phyloP scores from a whole-genome alignment of 1,284 basidiomycete genomes.

The Ceratobasidium sp. region DNA sequence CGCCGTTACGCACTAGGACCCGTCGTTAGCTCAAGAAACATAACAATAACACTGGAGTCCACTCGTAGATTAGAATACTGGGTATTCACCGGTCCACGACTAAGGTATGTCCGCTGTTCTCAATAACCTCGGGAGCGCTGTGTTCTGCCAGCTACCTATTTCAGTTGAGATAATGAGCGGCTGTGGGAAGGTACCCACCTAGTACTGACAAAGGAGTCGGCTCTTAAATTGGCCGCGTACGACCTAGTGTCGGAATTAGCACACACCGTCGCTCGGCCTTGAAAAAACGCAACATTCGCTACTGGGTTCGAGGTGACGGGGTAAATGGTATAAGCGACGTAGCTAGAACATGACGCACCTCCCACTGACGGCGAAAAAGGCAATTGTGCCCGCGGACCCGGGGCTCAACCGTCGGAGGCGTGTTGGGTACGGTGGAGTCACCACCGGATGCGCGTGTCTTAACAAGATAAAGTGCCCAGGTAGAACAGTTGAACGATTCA shows the following conservation, averaged over 20 bases:
- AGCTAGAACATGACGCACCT: no score
- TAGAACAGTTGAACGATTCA: no score
- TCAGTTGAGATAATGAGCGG: constrained; percentile 10
- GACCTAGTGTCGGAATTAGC: constrained; percentile 79
- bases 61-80: constrained; percentile 98
- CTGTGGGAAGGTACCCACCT: constrained; percentile 66
- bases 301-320: constrained; percentile 80
- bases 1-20: constrained; percentile 88
- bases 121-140: constrained; percentile 99
- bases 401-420: no score
- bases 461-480: no score
- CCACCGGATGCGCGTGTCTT: no score
- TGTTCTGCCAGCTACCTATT: constrained; percentile 75
- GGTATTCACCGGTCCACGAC: constrained; percentile 99
- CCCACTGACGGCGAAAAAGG: no score
- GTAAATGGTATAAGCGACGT: no score
- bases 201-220: constrained; percentile 98
- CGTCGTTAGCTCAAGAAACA: constrained; percentile 48
- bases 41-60: constrained; percentile 66
- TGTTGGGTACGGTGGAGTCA: no score
- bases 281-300: constrained; percentile 69
- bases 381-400: no score
- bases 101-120: constrained; percentile 96
- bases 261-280: not conserved
- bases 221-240: constrained; percentile 97